Base-by-base conservation (phyloP, 208 protist species). In the Trypanosoma caninum region DNA sequence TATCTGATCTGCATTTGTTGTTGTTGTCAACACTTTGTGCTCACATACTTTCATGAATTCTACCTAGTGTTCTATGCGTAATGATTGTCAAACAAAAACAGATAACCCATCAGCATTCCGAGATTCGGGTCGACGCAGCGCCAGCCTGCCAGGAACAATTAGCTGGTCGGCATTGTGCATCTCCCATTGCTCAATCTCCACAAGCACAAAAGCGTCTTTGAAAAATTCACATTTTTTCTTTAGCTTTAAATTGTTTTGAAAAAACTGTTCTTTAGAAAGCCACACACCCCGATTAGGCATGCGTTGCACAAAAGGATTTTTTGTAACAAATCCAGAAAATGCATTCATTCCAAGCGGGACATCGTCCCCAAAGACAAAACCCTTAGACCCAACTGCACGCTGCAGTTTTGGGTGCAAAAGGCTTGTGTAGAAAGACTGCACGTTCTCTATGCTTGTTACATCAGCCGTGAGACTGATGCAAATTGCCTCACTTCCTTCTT, bases 111-210 rank as follows among this genome's bases (percentile, higher is more conserved):
- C 54, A 27, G 25, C 7, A 54, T 41, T 22, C 38, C 33, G 18
- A 11, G 62, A 8, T 16, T 9, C 20, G 27, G 48, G 66, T 27
- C 62, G 58, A 25, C 78, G 69, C 16, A 95, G 69, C 0, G 76
- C 84, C 23, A 95, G 63, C 37, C 89, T 60, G 2, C 89, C 89
- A 48, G 89, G 89, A 22, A 90, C 82, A 35, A 57, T 60, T 7
- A 95, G 76, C 58, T 95, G 89, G 38, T 95, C 86, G 0, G 86
- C 86, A 55, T 95, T 95, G 63, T 86, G 88, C 44, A 95, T 62
- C 60, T 86, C 84, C 80, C 83, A 95, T 59, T 92, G 80, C 0
- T 93, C 82, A 40, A 87, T 65, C 40, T 95, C 89, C 1, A 84
- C 80, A 25, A 93, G 37, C 2, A 73, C 68, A 58, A 88, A 89